phyloP scores from a whole-genome alignment of 768 basidiomycete species.

The Agrocybe chaxingu region DNA sequence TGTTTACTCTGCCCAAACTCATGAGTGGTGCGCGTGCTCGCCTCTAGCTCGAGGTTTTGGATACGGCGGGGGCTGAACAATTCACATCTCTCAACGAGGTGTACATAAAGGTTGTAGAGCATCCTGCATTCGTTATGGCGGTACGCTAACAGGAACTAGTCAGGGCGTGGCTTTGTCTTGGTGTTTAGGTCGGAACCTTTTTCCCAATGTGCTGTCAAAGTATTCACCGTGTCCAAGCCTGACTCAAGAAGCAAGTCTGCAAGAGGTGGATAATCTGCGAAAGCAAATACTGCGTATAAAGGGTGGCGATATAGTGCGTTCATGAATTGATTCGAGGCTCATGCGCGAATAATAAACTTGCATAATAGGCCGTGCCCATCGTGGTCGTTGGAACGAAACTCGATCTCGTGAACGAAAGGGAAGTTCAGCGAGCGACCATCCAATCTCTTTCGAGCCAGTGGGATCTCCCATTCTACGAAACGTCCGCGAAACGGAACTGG shows the following conservation, averaged over 20 bases:
- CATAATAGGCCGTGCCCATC: slow-evolving; percentile 61
- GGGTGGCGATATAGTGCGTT: slow-evolving; percentile 58
- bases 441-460: slow-evolving; percentile 62
- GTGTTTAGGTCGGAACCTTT: slow-evolving; percentile 61
- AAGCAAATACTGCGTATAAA: slow-evolving; percentile 82
- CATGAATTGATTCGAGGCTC: background rate
- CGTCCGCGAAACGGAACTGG: slow-evolving; percentile 85
- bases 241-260: slow-evolving; percentile 77
- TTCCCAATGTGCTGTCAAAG: background rate
- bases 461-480: slow-evolving; percentile 80
- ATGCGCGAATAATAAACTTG: slow-evolving; percentile 4
- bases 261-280: slow-evolving; percentile 75
- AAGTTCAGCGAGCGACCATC: slow-evolving; percentile 65
- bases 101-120: slow-evolving; percentile 64
- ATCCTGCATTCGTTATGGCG: background rate
- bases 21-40: background rate
- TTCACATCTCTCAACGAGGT: slow-evolving; percentile 78
- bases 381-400: slow-evolving; percentile 86
- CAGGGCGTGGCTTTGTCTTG: slow-evolving; percentile 74
- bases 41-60: slow-evolving; percentile 70
- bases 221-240: slow-evolving; percentile 40
- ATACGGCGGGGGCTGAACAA: slow-evolving; percentile 86
- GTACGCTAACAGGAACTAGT: slow-evolving; percentile 31
- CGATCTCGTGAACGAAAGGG: slow-evolving; percentile 77
- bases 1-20: background rate